Percentiles rank a stretch among this genome's conserved stretches.
Conservation (phyloP, 2,329 filamentous ascomycete genomes). For the Paraphaeosphaeria sporulosa region DNA sequence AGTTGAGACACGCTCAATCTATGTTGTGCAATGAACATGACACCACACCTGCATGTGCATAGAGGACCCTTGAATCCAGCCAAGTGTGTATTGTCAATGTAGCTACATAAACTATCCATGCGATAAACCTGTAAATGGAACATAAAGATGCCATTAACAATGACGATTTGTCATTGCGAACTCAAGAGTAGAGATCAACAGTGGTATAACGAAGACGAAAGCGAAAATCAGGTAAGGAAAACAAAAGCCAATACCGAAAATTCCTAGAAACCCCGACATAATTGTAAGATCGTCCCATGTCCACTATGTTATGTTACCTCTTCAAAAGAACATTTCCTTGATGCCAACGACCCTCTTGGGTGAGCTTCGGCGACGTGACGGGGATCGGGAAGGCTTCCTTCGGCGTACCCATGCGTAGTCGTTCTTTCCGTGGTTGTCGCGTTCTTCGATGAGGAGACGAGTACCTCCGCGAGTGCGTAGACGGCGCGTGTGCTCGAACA, state of each 20-base stretch:
- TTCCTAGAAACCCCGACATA: background rate
- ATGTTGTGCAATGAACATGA: background rate
- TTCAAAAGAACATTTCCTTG: constrained; percentile 43
- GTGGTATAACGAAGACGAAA: constrained; percentile 2
- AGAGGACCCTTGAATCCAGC: background rate
- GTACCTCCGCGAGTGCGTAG: constrained; percentile 45
- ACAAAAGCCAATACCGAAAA: background rate
- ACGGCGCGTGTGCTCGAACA: constrained; percentile 60
- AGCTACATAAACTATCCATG: background rate
- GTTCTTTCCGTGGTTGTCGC: constrained; percentile 45
- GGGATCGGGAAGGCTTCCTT: constrained; percentile 39
- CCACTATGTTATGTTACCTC: background rate
- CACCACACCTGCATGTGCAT: background rate
- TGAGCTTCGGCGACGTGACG: constrained; percentile 39
- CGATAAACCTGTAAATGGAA: background rate
- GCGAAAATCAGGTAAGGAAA: background rate
- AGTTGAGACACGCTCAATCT: background rate
- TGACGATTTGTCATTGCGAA: background rate
- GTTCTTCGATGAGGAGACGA: constrained; percentile 54
- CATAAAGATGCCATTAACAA: background rate
- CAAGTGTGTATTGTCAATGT: constrained; percentile 1
- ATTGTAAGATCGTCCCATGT: background rate
- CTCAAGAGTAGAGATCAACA: constrained; percentile 1
- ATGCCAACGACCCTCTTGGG: constrained; percentile 42
- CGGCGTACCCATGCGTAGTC: constrained; percentile 57